Conservation (phyloP, 2,329 filamentous ascomycete species). For the Aspergillus ochraceoroseus region DNA sequence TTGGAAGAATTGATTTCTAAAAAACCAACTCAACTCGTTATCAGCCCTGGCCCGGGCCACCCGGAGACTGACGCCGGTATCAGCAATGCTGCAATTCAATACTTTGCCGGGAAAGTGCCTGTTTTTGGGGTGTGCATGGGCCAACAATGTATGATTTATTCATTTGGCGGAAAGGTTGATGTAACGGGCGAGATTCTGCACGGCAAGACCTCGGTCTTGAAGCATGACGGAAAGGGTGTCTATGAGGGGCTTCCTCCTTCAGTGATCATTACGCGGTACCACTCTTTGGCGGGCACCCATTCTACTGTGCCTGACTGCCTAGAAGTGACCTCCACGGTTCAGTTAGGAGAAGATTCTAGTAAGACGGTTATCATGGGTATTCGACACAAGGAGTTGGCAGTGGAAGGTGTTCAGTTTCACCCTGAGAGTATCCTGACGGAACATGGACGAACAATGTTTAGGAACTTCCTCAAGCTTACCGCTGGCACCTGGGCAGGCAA, state of each 20-base stretch:
- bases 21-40: slow-evolving; percentile 86
- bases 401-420: slow-evolving; percentile 98
- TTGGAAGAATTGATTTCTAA: slow-evolving; percentile 76
- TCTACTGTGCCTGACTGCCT: slow-evolving; percentile 78
- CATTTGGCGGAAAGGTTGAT: slow-evolving; percentile 84
- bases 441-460: slow-evolving; percentile 81
- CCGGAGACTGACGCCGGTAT: slow-evolving; percentile 86
- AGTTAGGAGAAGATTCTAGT: slow-evolving; percentile 61
- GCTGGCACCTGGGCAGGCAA: slow-evolving; percentile 91
- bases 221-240: slow-evolving; percentile 86
- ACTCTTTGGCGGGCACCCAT: slow-evolving; percentile 90
- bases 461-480: slow-evolving; percentile 82
- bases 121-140: slow-evolving; percentile 99
- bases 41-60: slow-evolving; percentile 93
- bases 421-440: slow-evolving; percentile 94
- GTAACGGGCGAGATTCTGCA: slow-evolving; percentile 95
- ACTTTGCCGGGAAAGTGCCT: slow-evolving; percentile 92
- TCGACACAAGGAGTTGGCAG: slow-evolving; percentile 79
- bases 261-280: slow-evolving; percentile 87
- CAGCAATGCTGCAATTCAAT: slow-evolving; percentile 81
- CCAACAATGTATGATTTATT: slow-evolving; percentile 94
- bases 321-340: slow-evolving; percentile 87
- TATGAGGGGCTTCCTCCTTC: slow-evolving; percentile 75
- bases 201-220: slow-evolving; percentile 88
- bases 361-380: slow-evolving; percentile 95